Evolutionary conservation across 306 rosid species (phyloP), one percentile per base, ranked within the genome.

Genomic region (Acmispon strigosus): DNA sequence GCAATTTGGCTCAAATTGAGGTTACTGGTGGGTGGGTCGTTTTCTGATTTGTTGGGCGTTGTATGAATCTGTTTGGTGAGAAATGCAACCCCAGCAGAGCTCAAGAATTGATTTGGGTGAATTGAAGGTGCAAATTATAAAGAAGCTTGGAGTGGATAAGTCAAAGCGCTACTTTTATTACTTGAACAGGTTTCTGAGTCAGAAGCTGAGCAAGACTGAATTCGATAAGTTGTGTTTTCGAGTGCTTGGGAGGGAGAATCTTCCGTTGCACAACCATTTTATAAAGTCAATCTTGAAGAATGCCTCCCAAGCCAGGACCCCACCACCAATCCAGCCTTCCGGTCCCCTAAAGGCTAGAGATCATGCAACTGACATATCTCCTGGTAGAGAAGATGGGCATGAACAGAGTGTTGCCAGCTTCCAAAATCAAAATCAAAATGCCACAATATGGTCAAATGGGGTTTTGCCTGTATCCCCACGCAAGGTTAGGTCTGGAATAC

Each of bases 21-120:
- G 77, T 71, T 63, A 66, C 58, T 24, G 78, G 88, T 75, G 82
- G 84, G 79, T 75, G 81, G 84, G 77, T 62, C 17, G n/a, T 27
- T 76, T 82, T 69, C 60, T 83, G 69, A 72, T 75, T 73, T 77
- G 88, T 83, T 73, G 81, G 82, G 84, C 49, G 81, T 88, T 87
- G 89, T 85, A 85, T 89, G 92, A 85, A 82, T 83, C 88, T 82
- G 79, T 71, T 41, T 79, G 74, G 83, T 86, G 90, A 87, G 92
- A 87, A 83, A 95, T 95, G 99, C 96, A 91, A 85, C 86, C 99
- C 81, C 95, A 85, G 80, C 92, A 86, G 89, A 75, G 84, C 72
- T 86, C 92, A 32, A 95, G 99, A 85, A 83, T 91, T 74, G 92
- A 95, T 87, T 86, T 95, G 90, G 92, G 84, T 65, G 97, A 95